These are phyloP conservation scores for Tylopilus orsonianus DNA, from an alignment of 1,284 basidiomycete species.

Conservation along the genomic window DNA sequence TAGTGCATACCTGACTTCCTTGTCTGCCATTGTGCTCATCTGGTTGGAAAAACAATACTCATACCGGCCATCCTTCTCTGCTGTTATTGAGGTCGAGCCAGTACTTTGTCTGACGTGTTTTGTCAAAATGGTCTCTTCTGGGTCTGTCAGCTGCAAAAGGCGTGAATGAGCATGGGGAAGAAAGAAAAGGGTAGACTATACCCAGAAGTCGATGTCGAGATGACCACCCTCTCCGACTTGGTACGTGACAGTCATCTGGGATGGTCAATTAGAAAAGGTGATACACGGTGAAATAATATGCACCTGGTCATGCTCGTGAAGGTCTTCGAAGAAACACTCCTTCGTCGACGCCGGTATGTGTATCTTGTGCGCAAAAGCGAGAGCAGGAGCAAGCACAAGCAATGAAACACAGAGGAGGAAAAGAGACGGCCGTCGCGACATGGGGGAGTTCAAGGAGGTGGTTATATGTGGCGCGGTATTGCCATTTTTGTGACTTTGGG, in stretches of 20 bases:
- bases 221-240: slow-evolving; percentile 97
- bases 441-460: slow-evolving; percentile 4
- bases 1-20: slow-evolving; percentile 79
- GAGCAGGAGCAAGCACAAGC: slow-evolving; percentile 42
- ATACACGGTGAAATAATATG: background rate
- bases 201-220: slow-evolving; percentile 96
- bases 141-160: slow-evolving; percentile 69
- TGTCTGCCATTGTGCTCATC: slow-evolving; percentile 94
- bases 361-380: slow-evolving; percentile 65
- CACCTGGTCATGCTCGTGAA: slow-evolving; percentile 93
- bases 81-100: slow-evolving; percentile 87
- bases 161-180: background rate
- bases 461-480: background rate
- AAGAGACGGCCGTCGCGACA: slow-evolving; percentile 25
- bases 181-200: slow-evolving; percentile 36
- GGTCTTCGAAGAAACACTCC: slow-evolving; percentile 98
- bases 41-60: slow-evolving; percentile 99
- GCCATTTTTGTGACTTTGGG: slow-evolving; percentile 7
- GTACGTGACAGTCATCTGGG: slow-evolving; percentile 97
- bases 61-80: slow-evolving; percentile 83
- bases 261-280: slow-evolving; percentile 5
- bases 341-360: slow-evolving; percentile 77
- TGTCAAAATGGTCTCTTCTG: slow-evolving; percentile 64
- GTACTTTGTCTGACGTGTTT: slow-evolving; percentile 88
- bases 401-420: slow-evolving; percentile 40